Conservation (phyloP, 2,329 filamentous ascomycete genomes). For the Colletotrichum cordylinicola region DNA sequence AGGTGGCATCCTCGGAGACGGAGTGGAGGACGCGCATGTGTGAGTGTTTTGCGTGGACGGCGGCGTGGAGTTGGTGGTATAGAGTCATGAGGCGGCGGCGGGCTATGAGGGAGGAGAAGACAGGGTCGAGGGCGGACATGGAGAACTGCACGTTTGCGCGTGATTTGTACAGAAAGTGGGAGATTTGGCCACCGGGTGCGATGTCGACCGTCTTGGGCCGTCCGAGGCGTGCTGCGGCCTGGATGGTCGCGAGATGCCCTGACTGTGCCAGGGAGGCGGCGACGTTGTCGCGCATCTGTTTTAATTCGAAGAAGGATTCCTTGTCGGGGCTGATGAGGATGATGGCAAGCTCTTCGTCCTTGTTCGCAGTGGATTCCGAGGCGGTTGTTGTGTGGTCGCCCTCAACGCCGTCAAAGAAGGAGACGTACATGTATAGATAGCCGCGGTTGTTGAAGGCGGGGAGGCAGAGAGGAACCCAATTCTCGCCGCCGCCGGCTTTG, state of each 20-base stretch:
- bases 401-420: slow-evolving; percentile 76
- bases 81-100: slow-evolving; percentile 79
- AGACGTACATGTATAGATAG: slow-evolving; percentile 99
- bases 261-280: slow-evolving; percentile 76
- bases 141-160: slow-evolving; percentile 93
- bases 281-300: slow-evolving; percentile 72
- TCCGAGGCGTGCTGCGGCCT: slow-evolving; percentile 71
- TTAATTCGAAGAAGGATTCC: slow-evolving; percentile 90
- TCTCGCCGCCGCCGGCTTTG: slow-evolving; percentile 89
- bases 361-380: slow-evolving; percentile 58
- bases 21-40: slow-evolving; percentile 87
- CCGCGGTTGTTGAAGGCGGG: slow-evolving; percentile 97
- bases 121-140: slow-evolving; percentile 81
- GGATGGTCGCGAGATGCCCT: slow-evolving; percentile 77
- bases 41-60: slow-evolving; percentile 83
- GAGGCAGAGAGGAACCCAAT: slow-evolving; percentile 95
- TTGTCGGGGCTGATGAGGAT: slow-evolving; percentile 92
- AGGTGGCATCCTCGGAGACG: slow-evolving; percentile 75
- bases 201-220: slow-evolving; percentile 77
- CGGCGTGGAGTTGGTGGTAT: slow-evolving; percentile 85
- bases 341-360: slow-evolving; percentile 85
- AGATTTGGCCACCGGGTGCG: slow-evolving; percentile 78
- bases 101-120: slow-evolving; percentile 64
- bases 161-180: slow-evolving; percentile 96
- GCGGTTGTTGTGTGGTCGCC: slow-evolving; percentile 39